Base-by-base conservation (phyloP, 805 yeast species). In the Saturnispora gosingensis region DNA sequence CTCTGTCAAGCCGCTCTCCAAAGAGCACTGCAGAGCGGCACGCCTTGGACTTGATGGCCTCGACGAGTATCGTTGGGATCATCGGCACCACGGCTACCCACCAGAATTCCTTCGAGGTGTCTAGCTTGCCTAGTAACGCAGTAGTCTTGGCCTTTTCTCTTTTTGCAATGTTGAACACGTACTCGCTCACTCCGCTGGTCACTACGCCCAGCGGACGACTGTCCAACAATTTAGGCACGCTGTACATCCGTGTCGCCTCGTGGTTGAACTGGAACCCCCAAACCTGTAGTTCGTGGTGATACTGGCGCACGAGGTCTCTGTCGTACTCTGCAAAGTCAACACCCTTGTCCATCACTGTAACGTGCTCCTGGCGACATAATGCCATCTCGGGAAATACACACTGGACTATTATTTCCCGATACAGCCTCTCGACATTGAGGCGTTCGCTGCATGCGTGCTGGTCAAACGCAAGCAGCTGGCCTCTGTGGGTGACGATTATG, bases 371-470 rank as follows among this genome's bases (percentile, higher is more conserved):
- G 10, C 9, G 9, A 25, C 28, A 4, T 6, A 13, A 3, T 16
- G 24, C 28, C 18, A 9, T 20, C n/a, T 16, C 18, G 3, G 6
- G 15, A 25, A 2, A 44, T 5, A 15, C 51, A n/a, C 13, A 63
- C 69, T 9, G 56, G 54, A 5, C 53, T 43, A 3, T 78, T 50
- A 72, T 69, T 3, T 70, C 71, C 34, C 61, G 55, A n/a, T 78
- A 65, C 11, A 74, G 58, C 1, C 53, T 48, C 58, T 88, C 96
- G 2, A 84, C 75, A 45, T 71, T 70, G 0, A 85, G 71, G 50
- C 96, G 65, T 61, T 88, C 96, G 65, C 85, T 95, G 50, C 83
- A 79, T 0, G 96, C 96, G 69, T 88, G 96, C 59, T 88, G 96
- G 61, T 88, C 96, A 5, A 85, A 59, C 1, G 78, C 66, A 20